Evolutionary conservation across 495 filamentous ascomycete genomes (phyloP), one percentile per base, ranked within the genome.

Genomic region (Talaromyces thailandensis): DNA sequence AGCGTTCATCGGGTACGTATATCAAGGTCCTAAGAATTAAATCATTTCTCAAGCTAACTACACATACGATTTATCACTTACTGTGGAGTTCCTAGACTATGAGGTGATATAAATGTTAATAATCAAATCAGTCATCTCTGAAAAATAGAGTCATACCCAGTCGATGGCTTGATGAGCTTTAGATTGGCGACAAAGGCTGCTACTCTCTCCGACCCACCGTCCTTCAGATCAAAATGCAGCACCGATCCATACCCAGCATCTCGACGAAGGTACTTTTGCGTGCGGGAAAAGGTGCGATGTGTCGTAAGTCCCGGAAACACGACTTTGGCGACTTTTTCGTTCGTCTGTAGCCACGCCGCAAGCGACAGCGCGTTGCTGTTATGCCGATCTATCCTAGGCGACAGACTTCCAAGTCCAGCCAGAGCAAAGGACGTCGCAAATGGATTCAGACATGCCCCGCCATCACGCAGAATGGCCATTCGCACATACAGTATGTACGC

Each of bases 391-490:
- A 84, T 86, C 55, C 94, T 82, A 70, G 98, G 75, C 68, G 86
- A 90, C 56, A 98, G 79, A 12, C 95, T 98, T 81, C 97, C 94
- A 62, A 96, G 71, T 53, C 94, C 94, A 57, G 96, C 78, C 56
- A 98, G 73, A 31, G 98, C 82, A 75, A 96, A 91, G 77, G 96
- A 91, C 18, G 94, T 93, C 7, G 82, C 94, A 71, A 98, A 98
- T 1, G 94, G 92, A 76, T 96, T 98, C 64, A 98, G 73, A 37
- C 85, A 81, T 3, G 88, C 78, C 29, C 94, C 94, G 1, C 96
- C 73, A 72, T 98, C 94, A 67, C 95, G 86, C 56, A 96, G 82
- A 62, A 96, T 87, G 78, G 97, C 90, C 14, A 92, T 88, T 23
- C 91, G 85, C 26, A 89, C 83, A 6, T 90, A 84, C 68, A 96